Percentiles rank a stretch among this genome's conserved stretches.
phyloP scores from a whole-genome alignment of 2,329 filamentous ascomycete genomes.

The Trichoderma sp. region DNA sequence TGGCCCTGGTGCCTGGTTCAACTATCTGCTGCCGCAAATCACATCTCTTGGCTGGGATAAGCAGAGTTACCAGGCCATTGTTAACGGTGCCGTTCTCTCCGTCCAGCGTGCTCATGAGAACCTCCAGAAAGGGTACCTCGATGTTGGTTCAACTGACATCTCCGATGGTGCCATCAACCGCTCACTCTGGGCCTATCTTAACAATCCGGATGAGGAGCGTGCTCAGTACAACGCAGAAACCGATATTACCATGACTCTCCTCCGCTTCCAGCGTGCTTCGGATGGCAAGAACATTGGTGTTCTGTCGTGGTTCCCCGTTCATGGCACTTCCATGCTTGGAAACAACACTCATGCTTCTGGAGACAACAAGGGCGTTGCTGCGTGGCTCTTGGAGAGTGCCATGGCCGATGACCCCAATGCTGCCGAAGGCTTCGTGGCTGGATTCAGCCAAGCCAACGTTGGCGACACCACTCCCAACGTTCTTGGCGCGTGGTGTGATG shows the following conservation, averaged over 20 bases:
- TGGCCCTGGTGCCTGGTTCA: constrained; percentile 89
- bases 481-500: constrained; percentile 85
- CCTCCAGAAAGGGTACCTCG: constrained; percentile 64
- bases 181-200: constrained; percentile 83
- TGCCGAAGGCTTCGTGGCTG: constrained; percentile 75
- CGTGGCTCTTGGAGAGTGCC: constrained; percentile 77
- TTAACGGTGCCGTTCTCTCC: constrained; percentile 80
- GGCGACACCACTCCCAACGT: constrained; percentile 91
- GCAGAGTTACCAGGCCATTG: constrained; percentile 86
- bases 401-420: constrained; percentile 56
- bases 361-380: constrained; percentile 96
- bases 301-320: constrained; percentile 88
- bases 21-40: constrained; percentile 90
- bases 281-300: constrained; percentile 78
- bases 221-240: constrained; percentile 60
- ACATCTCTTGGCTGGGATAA: constrained; percentile 83
- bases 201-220: constrained; percentile 78
- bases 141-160: constrained; percentile 68
- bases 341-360: constrained; percentile 91
- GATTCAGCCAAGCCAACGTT: constrained; percentile 89
- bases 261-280: constrained; percentile 73
- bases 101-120: constrained; percentile 73
- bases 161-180: constrained; percentile 83
- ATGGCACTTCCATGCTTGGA: constrained; percentile 86
- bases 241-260: constrained; percentile 67